Percentiles rank a stretch among this genome's conserved stretches.
Evolutionary conservation across 495 filamentous ascomycete genomes (phyloP).

Genomic region (Terfezia boudieri): DNA sequence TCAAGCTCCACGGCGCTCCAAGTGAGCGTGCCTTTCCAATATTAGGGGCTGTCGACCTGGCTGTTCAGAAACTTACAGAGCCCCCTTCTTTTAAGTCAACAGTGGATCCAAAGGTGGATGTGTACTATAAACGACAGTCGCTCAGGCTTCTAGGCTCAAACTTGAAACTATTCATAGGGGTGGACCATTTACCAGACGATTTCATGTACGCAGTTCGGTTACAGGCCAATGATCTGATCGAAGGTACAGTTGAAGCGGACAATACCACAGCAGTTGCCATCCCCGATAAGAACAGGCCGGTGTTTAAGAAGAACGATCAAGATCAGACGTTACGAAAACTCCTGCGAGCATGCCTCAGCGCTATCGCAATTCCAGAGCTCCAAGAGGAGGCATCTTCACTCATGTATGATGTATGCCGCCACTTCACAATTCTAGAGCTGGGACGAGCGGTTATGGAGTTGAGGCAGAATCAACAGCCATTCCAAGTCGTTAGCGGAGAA

Average conservation of each 20-base stretch:
- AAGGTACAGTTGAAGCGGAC: constrained; percentile 15
- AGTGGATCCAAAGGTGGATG: constrained; percentile 48
- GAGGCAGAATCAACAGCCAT: constrained; percentile 47
- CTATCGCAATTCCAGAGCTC: constrained; percentile 61
- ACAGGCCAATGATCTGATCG: constrained; percentile 65
- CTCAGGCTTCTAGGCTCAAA: constrained; percentile 67
- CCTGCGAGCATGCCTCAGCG: constrained; percentile 69
- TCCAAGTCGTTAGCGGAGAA: constrained; percentile 66
- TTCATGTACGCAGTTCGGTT: constrained; percentile 62
- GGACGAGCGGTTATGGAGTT: constrained; percentile 53
- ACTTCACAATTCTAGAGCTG: constrained; percentile 82
- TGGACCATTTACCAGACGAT: constrained; percentile 73
- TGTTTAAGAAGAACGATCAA: constrained; percentile 65
- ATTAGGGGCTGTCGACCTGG: constrained; percentile 64
- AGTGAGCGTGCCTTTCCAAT: constrained; percentile 72
- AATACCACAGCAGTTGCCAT: constrained; percentile 37
- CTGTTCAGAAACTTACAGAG: constrained; percentile 68
- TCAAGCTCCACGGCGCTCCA: constrained; percentile 70
- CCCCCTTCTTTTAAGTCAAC: constrained; percentile 29
- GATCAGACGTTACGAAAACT: constrained; percentile 62
- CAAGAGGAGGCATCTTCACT: constrained; percentile 47
- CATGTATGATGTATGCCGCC: constrained; percentile 56
- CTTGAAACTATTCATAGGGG: constrained; percentile 70
- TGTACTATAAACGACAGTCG: constrained; percentile 82
- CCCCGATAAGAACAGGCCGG: constrained; percentile 56